Conservation (phyloP, 2,329 filamentous ascomycete genomes). For the Endothia cerciana region DNA sequence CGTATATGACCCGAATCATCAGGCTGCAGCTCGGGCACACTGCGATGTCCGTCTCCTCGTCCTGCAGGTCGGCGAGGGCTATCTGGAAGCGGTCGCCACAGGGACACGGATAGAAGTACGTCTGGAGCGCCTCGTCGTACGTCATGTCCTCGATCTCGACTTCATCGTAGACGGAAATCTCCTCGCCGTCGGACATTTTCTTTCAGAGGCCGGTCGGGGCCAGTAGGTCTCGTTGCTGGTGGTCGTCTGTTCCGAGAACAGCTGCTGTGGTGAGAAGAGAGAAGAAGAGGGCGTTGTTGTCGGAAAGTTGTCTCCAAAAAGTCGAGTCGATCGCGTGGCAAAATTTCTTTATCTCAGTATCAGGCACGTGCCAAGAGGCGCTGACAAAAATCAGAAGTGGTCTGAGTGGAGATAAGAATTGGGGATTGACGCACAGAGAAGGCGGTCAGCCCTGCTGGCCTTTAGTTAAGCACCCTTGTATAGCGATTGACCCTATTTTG, state of each 20-base stretch:
- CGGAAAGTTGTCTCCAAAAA: neutral
- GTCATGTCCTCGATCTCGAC: constrained; percentile 99
- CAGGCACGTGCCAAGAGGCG: neutral
- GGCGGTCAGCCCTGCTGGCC: constrained; percentile 9
- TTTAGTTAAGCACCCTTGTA: no score
- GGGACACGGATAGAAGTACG: constrained; percentile 96
- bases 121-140: constrained; percentile 77
- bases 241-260: no score
- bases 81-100: constrained; percentile 98
- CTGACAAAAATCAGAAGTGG: neutral
- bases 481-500: no score
- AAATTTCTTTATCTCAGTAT: constrained; percentile 8
- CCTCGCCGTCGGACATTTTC: constrained; percentile 64
- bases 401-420: neutral
- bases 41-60: constrained; percentile 86
- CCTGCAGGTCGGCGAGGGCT: constrained; percentile 77
- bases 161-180: constrained; percentile 86
- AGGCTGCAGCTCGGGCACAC: constrained; percentile 96
- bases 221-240: neutral
- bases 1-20: constrained; percentile 95
- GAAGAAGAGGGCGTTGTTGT: neutral
- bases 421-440: neutral
- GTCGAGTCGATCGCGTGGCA: constrained; percentile 15
- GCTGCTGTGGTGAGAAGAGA: neutral
- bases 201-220: neutral